Base-by-base conservation (phyloP, 2,329 filamentous ascomycete genomes). In the Hymenoscyphus fructigenus region DNA sequence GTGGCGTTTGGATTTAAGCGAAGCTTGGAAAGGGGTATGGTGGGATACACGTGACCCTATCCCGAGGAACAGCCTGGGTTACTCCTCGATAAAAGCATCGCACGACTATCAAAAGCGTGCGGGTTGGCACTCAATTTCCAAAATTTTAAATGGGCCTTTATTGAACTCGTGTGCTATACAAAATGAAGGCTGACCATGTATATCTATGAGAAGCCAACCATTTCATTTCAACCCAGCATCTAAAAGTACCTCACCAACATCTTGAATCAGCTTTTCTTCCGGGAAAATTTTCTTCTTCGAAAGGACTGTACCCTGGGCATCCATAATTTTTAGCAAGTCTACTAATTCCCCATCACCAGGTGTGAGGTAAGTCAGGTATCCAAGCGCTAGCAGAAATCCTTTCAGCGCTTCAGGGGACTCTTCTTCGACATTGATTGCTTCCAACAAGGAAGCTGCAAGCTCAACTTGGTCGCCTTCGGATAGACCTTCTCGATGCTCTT, bases 311-410 rank as follows among this genome's bases (percentile, higher is more conserved):
- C 85, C 85, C 36, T 83, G 81, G 0, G 92, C 91, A 75, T 93
- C 92, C 82, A 97, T 85, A 0, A 88, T 89, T 63, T 85, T 85
- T 69, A 93, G 83, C n/a, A 97, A 78, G 75, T 96, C 92, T 12
- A 88, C 81, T n/a, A 97, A 76, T 69, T 93, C 91, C 0, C 93
- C 91, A 34, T 90, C 85, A 41, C 87, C 73, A 5, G 88, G 85
- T 1, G 87, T 84, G 66, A 86, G 86, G 74, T 93, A 97, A 0
- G 89, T 83, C 29, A 97, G 75, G 69, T 92, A 85, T 0, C 93
- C 94, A 20, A 96, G 76, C 1, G 90, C 90, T 17, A 93, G 81
- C 38, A 97, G 72, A 76, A 93, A 86, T 0, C 92, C 92, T 73
- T 90, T 91, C 15, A 93, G 77, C 0, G 91, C 90, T 72, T 97